These are phyloP conservation scores for Solanum clarkiae DNA, from an alignment of 257 asterid genomes.

Conservation along the genomic window DNA sequence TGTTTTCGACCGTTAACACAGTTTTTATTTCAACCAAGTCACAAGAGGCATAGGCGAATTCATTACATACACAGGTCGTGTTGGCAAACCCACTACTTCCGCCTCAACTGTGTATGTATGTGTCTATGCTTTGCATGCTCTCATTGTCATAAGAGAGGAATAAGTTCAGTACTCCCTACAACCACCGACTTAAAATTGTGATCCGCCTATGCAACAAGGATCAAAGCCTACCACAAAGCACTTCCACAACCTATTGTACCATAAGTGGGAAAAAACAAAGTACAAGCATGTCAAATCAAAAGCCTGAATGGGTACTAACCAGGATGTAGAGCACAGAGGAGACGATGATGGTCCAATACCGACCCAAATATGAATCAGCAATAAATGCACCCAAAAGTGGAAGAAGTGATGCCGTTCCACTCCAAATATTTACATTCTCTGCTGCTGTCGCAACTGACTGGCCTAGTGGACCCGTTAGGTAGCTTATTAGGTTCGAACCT, in stretches of 20 bases:
- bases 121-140: background rate
- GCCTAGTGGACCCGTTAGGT: slow-evolving; percentile 32
- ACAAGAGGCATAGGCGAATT: background rate
- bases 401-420: slow-evolving; percentile 20
- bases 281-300: background rate
- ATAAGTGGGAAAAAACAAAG: background rate
- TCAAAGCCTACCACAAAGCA: background rate
- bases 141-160: background rate
- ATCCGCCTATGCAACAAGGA: background rate
- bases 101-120: background rate
- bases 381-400: slow-evolving; percentile 32
- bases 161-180: background rate
- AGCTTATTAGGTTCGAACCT: slow-evolving; percentile 22
- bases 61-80: background rate
- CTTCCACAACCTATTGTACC: background rate
- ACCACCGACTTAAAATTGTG: background rate
- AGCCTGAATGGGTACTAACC: slow-evolving; percentile 11
- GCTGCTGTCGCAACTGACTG: slow-evolving; percentile 32
- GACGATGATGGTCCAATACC: slow-evolving; percentile 20
- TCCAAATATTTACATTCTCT: slow-evolving; percentile 24
- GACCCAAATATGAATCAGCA: slow-evolving; percentile 30
- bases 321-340: slow-evolving; percentile 24
- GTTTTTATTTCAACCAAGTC: background rate
- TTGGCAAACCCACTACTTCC: background rate
- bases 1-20: background rate